Evolutionary conservation across 2,329 filamentous ascomycete species (phyloP).

Genomic region (Elsinoe arachidis): DNA sequence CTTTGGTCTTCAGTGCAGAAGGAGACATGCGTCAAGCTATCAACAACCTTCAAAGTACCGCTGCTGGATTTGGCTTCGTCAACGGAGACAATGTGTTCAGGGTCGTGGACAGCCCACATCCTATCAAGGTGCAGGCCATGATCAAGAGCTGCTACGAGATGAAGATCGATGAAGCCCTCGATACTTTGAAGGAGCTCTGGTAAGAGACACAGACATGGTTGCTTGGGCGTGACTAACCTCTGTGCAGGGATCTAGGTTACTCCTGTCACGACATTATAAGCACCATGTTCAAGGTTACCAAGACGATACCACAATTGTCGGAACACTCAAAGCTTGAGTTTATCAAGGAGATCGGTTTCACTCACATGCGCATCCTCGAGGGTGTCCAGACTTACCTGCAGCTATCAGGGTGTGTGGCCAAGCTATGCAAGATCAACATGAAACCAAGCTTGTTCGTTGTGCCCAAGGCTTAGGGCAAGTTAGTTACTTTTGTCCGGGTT

Average conservation of each 20-base stretch:
- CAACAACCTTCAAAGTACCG: conserved; percentile 93
- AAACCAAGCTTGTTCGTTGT: conserved; percentile 69
- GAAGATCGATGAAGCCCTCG: conserved; percentile 78
- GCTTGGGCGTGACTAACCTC: neutral
- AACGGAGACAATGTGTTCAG: conserved; percentile 96
- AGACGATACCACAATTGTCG: conserved; percentile 82
- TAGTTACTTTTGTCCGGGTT: neutral
- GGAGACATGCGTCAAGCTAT: conserved; percentile 99
- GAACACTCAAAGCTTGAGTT: conserved; percentile 96
- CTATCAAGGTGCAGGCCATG: conserved; percentile 97
- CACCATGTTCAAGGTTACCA: conserved; percentile 98
- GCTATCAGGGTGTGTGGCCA: conserved; percentile 82
- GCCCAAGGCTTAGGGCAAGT: conserved; percentile 21
- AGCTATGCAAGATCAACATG: conserved; percentile 95
- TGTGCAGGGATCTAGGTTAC: conserved; percentile 68
- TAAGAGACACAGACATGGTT: conserved; percentile 26
- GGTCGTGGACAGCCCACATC: conserved; percentile 93
- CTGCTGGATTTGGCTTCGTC: conserved; percentile 92
- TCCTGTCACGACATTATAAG: conserved; percentile 98
- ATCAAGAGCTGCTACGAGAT: conserved; percentile 93
- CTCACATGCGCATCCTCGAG: conserved; percentile 98
- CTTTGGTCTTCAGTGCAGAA: conserved; percentile 94
- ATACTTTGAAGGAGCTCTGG: conserved; percentile 85
- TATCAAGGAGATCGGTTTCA: conserved; percentile 90
- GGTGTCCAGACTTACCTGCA: conserved; percentile 93